phyloP scores from a whole-genome alignment of 163 green algal genomes.

The Prototheca cutis region DNA sequence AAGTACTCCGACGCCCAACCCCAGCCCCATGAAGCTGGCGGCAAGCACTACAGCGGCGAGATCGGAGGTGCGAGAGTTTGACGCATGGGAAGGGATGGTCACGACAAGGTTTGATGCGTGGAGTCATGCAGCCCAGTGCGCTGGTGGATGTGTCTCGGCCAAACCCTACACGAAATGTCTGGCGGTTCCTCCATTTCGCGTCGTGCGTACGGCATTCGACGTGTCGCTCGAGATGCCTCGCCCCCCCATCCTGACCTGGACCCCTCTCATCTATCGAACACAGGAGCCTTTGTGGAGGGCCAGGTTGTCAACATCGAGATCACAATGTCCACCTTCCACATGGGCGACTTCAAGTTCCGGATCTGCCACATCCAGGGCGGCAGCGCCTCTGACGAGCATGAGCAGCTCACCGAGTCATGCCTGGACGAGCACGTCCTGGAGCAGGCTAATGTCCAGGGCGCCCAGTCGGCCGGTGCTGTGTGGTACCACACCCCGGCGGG shows the following conservation, averaged over 20 bases:
- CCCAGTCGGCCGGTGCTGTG: constrained; percentile 7
- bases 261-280: too few relatives aligned
- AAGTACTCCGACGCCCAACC: not conserved
- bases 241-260: too few relatives aligned
- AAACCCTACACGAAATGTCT: too few relatives aligned
- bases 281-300: not conserved
- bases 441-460: constrained; percentile 16
- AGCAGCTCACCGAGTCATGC: constrained; percentile 21
- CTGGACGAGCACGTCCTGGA: constrained; percentile 8
- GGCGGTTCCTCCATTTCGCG: too few relatives aligned
- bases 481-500: constrained; percentile 10
- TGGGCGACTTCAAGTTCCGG: constrained; percentile 13
- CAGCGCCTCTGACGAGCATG: constrained; percentile 1
- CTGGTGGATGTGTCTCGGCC: too few relatives aligned
- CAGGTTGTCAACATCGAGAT: constrained; percentile 2
- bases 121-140: too few relatives aligned
- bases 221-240: too few relatives aligned
- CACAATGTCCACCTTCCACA: constrained; percentile 15
- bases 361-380: constrained; percentile 17
- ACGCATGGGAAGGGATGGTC: too few relatives aligned
- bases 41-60: constrained; percentile 1
- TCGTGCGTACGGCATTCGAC: too few relatives aligned
- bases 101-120: too few relatives aligned
- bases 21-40: constrained; percentile 9
- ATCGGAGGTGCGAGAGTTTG: constrained; percentile 1